These are phyloP conservation scores for Apiotrichum laibachii DNA, from an alignment of 1,284 basidiomycete genomes.

Conservation along the genomic window DNA sequence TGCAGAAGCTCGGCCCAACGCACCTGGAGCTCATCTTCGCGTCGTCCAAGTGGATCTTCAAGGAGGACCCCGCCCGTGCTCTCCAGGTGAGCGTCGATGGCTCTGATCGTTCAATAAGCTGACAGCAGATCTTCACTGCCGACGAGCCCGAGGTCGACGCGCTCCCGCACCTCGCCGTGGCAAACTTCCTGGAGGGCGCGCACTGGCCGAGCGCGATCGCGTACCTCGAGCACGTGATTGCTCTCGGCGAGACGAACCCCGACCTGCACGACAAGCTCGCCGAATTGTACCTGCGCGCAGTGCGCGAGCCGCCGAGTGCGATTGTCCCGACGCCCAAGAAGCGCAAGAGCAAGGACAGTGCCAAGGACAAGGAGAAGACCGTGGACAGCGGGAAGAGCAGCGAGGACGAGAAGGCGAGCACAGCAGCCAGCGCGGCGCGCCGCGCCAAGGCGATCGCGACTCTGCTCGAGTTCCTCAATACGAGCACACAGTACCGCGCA, in stretches of 20 bases:
- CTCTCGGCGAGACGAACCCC: constrained; percentile 65
- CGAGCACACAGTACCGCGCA: constrained; percentile 68
- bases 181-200: constrained; percentile 71
- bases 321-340: constrained; percentile 49
- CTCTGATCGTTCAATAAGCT: background rate
- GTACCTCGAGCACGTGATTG: constrained; percentile 87
- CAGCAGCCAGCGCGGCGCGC: background rate
- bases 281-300: constrained; percentile 66
- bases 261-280: constrained; percentile 83
- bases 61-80: constrained; percentile 66
- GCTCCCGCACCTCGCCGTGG: constrained; percentile 71
- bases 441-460: constrained; percentile 3
- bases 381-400: constrained; percentile 30
- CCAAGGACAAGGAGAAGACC: constrained; percentile 49
- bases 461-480: constrained; percentile 72
- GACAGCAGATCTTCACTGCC: constrained; percentile 82
- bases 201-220: constrained; percentile 65
- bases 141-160: constrained; percentile 73
- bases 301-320: constrained; percentile 1
- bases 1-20: constrained; percentile 83
- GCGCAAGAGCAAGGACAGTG: constrained; percentile 3
- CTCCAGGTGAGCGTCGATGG: constrained; percentile 68
- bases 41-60: constrained; percentile 79
- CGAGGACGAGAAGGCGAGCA: constrained; percentile 51
- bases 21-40: constrained; percentile 75